Conservation (phyloP, 441 rosid species). For the Corymbia calophylla region DNA sequence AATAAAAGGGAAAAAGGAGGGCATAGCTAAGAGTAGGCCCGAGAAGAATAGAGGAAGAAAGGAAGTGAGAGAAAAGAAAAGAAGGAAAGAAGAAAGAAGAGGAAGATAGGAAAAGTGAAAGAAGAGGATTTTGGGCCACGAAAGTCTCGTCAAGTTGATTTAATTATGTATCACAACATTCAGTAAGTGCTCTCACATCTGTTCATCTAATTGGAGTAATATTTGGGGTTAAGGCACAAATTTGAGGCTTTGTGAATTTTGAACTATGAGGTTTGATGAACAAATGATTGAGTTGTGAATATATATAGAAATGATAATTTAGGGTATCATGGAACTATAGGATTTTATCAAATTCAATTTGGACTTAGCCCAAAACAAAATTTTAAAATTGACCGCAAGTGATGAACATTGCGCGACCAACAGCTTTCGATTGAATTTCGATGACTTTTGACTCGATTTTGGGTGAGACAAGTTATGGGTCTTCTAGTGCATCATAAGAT, state of each 20-base stretch:
- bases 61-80: neutral
- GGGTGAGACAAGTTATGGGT: neutral
- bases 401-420: neutral
- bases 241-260: neutral
- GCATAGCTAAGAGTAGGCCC: neutral
- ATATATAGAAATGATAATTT: too few species aligned
- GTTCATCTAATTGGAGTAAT: neutral
- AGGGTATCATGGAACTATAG: fast-evolving
- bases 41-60: neutral
- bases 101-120: neutral
- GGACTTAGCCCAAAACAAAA: neutral
- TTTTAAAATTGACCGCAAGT: neutral
- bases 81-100: neutral
- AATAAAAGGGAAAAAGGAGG: too few species aligned
- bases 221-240: neutral
- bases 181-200: neutral
- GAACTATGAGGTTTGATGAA: neutral
- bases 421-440: fast-evolving
- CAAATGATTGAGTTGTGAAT: fast-evolving
- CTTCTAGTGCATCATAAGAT: neutral
- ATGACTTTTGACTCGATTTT: neutral
- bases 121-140: neutral
- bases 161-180: neutral
- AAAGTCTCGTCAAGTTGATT: neutral
- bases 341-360: too few species aligned